Percentiles rank a stretch among this genome's conserved stretches.
phyloP scores from a whole-genome alignment of 106 monocot species.

The Ottelia alismoides region DNA sequence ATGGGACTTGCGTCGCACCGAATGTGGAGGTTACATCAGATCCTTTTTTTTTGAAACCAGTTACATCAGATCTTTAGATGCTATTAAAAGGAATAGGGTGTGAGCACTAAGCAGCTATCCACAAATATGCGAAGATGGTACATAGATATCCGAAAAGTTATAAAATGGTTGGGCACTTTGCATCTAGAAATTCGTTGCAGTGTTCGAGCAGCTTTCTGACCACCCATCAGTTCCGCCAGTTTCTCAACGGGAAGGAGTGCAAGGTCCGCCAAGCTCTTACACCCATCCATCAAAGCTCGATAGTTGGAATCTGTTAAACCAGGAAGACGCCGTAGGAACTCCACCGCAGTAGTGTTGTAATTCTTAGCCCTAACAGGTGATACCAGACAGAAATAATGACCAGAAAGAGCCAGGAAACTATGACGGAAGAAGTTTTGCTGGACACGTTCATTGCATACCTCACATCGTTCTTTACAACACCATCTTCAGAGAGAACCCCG shows the following conservation, averaged over 20 bases:
- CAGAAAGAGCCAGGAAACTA: too few species aligned
- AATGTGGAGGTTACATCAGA: too few species aligned
- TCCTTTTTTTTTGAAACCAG: too few species aligned
- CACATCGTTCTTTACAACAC: constrained; percentile 76
- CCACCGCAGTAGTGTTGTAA: constrained; percentile 90
- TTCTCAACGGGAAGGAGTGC: constrained; percentile 78
- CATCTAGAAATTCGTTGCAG: constrained; percentile 91
- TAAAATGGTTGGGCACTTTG: constrained; percentile 76
- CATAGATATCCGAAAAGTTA: constrained; percentile 5
- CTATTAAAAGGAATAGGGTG: too few species aligned
- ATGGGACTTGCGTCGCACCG: too few species aligned
- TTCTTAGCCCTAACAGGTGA: constrained; percentile 64
- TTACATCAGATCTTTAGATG: too few species aligned
- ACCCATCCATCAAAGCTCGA: constrained; percentile 82
- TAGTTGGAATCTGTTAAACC: constrained; percentile 95
- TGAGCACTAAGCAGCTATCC: too few species aligned
- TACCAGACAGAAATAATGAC: not conserved
- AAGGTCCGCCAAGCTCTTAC: constrained; percentile 75
- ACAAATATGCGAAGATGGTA: too few species aligned
- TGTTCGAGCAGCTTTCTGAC: constrained; percentile 75
- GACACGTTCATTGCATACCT: too few species aligned
- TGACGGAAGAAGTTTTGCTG: too few species aligned
- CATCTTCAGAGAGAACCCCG: constrained; percentile 89
- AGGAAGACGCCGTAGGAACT: constrained; percentile 91
- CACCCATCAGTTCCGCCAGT: constrained; percentile 83